Evolutionary conservation across 2,329 filamentous ascomycete genomes (phyloP), one percentile per base, ranked within the genome.

Genomic region (Trichoderma simmonsii): DNA sequence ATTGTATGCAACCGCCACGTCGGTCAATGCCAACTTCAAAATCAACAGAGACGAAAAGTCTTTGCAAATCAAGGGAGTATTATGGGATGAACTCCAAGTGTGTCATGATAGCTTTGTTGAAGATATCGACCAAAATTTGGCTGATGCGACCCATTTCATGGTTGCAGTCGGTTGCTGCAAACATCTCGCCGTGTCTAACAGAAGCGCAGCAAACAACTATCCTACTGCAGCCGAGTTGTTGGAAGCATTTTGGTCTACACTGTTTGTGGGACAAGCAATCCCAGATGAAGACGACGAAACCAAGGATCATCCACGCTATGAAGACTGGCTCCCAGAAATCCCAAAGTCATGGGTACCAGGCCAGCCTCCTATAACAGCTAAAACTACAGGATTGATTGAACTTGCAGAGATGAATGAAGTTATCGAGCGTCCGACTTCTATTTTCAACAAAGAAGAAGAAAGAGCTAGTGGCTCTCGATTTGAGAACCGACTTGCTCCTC

Each of bases 81-180:
- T 67, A 6, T 67, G 51, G 64, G 64, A 67, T n/a, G 64, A 59
- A n/a, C 4, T 67, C 1, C 51, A 57, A 43, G 26, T 43, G 54
- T 67, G 51, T 4, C 51, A 67, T 6, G 64, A 67, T 7, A 59
- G 64, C 15, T 59, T 59, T 7, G 64, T 59, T 15, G 51, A 67
- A 24, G 32, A 67, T n/a, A 12, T 59, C 8, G 51, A 59, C 21
- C 4, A 9, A 59, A 21, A 67, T 18, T 43, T 32, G 24, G 34
- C 34, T 2, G 51, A 67, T n/a, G 34, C 64, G 8, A 67, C 64
- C 14, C 34, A 30, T 39, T 67, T 67, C 24, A 67, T 67, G 51
- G 32, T 67, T 24, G 64, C 32, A 30, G 51, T 67, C 14, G 64
- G 64, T 18, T 59, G 64, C 18, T 67, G 64, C 34, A 67, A 67